phyloP scores from a whole-genome alignment of 495 filamentous ascomycete genomes.

The Xylaria scruposa region DNA sequence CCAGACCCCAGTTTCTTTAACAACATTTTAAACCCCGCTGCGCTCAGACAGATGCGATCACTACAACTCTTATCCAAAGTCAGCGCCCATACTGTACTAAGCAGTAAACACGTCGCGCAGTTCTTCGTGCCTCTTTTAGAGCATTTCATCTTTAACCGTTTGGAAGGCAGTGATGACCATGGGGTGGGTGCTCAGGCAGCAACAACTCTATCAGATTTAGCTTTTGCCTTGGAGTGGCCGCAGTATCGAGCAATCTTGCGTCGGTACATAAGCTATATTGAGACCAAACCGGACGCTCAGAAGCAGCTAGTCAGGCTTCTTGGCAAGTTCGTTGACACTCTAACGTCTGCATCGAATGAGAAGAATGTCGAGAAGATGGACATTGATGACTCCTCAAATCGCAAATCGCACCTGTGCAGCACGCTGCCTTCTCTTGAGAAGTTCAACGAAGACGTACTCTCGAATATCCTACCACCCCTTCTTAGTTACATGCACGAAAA shows the following conservation, averaged over 20 bases:
- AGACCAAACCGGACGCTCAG: constrained; percentile 80
- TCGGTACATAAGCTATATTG: constrained; percentile 79
- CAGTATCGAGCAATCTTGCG: constrained; percentile 84
- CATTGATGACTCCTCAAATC: constrained; percentile 38
- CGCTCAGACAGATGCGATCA: constrained; percentile 84
- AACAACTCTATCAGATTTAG: constrained; percentile 73
- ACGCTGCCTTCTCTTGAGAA: constrained; percentile 74
- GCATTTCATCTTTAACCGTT: constrained; percentile 86
- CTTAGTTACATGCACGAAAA: constrained; percentile 87
- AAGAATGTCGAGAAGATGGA: constrained; percentile 48
- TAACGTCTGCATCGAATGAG: constrained; percentile 61
- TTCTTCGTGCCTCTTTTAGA: constrained; percentile 92
- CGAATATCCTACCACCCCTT: constrained; percentile 77
- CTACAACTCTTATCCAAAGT: constrained; percentile 74
- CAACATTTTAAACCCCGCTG: constrained; percentile 90
- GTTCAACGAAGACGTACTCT: constrained; percentile 73
- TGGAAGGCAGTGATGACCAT: constrained; percentile 77
- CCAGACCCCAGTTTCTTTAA: constrained; percentile 93
- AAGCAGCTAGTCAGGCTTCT: constrained; percentile 86
- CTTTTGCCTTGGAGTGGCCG: constrained; percentile 83
- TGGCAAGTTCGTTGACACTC: constrained; percentile 77
- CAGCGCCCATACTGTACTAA: constrained; percentile 65
- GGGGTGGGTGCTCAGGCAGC: constrained; percentile 85
- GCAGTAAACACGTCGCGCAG: constrained; percentile 77
- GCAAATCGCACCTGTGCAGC: constrained; percentile 57